phyloP scores from a whole-genome alignment of 31 red algal genomes.

The Endocladia muricata region DNA sequence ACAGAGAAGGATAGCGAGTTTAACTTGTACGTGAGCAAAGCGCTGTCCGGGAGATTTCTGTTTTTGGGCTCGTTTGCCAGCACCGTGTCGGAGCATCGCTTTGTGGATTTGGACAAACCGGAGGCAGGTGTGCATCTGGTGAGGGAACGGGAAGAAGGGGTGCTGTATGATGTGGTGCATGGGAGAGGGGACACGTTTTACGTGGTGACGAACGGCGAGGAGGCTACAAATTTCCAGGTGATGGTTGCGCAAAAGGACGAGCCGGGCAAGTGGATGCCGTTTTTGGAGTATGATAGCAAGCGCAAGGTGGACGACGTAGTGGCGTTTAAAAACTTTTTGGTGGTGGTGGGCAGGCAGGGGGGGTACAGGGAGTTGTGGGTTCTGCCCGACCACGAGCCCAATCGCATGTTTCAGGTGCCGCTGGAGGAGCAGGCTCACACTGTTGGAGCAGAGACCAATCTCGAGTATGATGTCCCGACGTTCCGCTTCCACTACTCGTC shows the following conservation, averaged over 20 bases:
- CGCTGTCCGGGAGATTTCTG: constrained; percentile 48
- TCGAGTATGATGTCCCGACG: constrained; percentile 40
- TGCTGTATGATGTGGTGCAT: constrained; percentile 60
- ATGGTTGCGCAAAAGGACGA: constrained; percentile 14
- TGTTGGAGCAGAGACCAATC: constrained; percentile 9
- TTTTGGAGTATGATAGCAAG: constrained; percentile 45
- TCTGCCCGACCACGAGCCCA: constrained; percentile 35
- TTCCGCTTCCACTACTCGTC: constrained; percentile 62
- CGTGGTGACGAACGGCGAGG: constrained; percentile 51
- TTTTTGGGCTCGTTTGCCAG: constrained; percentile 52
- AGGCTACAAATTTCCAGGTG: constrained; percentile 77
- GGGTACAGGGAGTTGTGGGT: constrained; percentile 68
- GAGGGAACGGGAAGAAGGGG: constrained; percentile 21
- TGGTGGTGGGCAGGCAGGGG: constrained; percentile 35
- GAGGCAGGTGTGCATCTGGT: constrained; percentile 21
- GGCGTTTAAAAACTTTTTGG: constrained; percentile 60
- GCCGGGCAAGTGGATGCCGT: constrained; percentile 37
- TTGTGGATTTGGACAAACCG: constrained; percentile 49
- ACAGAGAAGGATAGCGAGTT: constrained; percentile 62
- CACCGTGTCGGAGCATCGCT: constrained; percentile 59
- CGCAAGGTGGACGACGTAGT: constrained; percentile 50
- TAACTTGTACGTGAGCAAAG: constrained; percentile 32
- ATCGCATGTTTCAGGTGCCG: constrained; percentile 34
- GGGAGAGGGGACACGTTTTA: constrained; percentile 37
- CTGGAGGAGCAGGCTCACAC: constrained; percentile 59